Conservation (phyloP, 495 filamentous ascomycete genomes). For the Penicillium paxilli region DNA sequence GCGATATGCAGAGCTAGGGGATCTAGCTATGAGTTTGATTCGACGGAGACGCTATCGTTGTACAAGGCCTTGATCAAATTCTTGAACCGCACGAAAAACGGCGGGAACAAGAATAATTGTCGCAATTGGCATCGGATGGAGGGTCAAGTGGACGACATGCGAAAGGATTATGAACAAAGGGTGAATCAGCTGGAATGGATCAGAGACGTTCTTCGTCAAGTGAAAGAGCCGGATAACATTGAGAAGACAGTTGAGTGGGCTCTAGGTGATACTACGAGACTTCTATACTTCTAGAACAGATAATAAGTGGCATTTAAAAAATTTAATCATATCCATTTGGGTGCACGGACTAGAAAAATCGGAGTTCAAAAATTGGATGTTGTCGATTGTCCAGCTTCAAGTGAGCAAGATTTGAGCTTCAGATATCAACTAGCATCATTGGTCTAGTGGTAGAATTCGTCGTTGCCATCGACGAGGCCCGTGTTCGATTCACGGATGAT, state of each 20-base stretch:
- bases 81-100: not conserved
- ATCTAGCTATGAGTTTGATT: not conserved
- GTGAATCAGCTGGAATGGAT: not conserved
- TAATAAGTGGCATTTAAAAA: not conserved
- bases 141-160: not conserved
- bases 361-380: no score
- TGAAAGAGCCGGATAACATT: not conserved
- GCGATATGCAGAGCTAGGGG: not conserved
- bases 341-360: no score
- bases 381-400: no score
- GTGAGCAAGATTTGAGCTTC: no score
- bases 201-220: not conserved
- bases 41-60: not conserved
- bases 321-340: no score
- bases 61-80: not conserved
- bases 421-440: constrained; percentile 44
- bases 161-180: not conserved
- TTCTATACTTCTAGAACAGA: not conserved
- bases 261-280: not conserved
- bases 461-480: constrained; percentile 61
- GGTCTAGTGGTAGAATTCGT: constrained; percentile 62
- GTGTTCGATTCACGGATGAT: constrained; percentile 61
- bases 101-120: not conserved
- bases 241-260: not conserved
- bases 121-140: not conserved